Evolutionary conservation across 1,284 basidiomycete genomes (phyloP).

Genomic region (Cystobasidium sp.): DNA sequence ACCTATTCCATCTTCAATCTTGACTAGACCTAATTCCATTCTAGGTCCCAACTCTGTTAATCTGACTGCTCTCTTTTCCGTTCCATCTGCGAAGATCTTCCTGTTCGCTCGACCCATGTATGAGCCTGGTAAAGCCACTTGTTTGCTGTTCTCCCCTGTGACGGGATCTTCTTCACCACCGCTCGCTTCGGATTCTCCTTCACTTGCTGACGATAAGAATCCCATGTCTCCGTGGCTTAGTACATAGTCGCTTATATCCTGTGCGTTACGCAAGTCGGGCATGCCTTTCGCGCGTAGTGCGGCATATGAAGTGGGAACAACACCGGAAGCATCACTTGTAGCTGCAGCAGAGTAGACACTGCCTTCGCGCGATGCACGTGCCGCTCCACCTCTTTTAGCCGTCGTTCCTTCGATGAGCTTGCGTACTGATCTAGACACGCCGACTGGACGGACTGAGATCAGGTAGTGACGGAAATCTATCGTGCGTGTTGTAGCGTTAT

Average conservation of each 20-base stretch:
- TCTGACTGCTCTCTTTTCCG: slow-evolving; percentile 84
- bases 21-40: slow-evolving; percentile 89
- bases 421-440: slow-evolving; percentile 89
- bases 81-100: slow-evolving; percentile 45
- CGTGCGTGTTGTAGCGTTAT: slow-evolving; percentile 82
- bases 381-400: slow-evolving; percentile 49
- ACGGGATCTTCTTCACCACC: slow-evolving; percentile 74
- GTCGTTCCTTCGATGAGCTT: slow-evolving; percentile 76
- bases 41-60: slow-evolving; percentile 94
- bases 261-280: slow-evolving; percentile 82
- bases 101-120: slow-evolving; percentile 94
- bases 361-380: slow-evolving; percentile 6
- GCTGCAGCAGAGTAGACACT: slow-evolving; percentile 45
- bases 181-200: slow-evolving; percentile 64
- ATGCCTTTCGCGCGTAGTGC: slow-evolving; percentile 57
- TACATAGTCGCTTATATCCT: slow-evolving; percentile 95
- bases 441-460: slow-evolving; percentile 93
- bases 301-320: slow-evolving; percentile 14
- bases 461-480: slow-evolving; percentile 93
- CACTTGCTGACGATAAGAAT: slow-evolving; percentile 74
- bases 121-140: slow-evolving; percentile 81
- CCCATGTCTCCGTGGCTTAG: slow-evolving; percentile 58
- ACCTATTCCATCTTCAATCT: slow-evolving; percentile 76
- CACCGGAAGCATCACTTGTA: slow-evolving; percentile 58
- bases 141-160: slow-evolving; percentile 64